phyloP scores from a whole-genome alignment of 1,284 basidiomycete species.

The Ustilago bromivora region DNA sequence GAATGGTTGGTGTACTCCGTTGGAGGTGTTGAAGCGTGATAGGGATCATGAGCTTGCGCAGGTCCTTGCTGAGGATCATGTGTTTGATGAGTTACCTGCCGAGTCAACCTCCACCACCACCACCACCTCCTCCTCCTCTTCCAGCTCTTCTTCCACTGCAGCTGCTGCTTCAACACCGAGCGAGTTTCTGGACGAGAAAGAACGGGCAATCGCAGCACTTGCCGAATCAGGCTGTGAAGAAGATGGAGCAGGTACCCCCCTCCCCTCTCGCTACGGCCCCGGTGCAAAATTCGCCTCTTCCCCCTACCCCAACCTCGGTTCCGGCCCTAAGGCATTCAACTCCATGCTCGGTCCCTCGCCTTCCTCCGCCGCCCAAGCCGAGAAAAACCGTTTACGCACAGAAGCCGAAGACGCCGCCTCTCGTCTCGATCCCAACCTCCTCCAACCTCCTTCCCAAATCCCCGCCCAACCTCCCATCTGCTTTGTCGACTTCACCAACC shows the following conservation, averaged over 20 bases:
- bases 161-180: conserved; percentile 26
- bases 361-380: conserved; percentile 45
- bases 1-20: conserved; percentile 79
- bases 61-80: conserved; percentile 78
- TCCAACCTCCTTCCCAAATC: conserved; percentile 75
- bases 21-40: conserved; percentile 77
- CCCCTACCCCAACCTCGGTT: conserved; percentile 33
- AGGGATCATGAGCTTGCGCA: conserved; percentile 78
- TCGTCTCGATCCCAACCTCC: conserved; percentile 63
- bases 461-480: conserved; percentile 85
- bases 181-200: conserved; percentile 53
- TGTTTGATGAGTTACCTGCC: conserved; percentile 77
- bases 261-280: conserved; percentile 33
- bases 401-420: conserved; percentile 54
- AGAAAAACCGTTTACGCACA: conserved; percentile 31
- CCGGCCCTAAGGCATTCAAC: conserved; percentile 39
- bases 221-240: conserved; percentile 46
- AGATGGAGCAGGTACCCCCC: conserved; percentile 48
- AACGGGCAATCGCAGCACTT: conserved; percentile 24
- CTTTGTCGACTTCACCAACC: conserved; percentile 86
- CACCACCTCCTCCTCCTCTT: background rate
- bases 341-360: conserved; percentile 37
- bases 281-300: conserved; percentile 27
- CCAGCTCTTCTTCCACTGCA: conserved; percentile 1
- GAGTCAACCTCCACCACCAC: conserved; percentile 15